Base-by-base conservation (phyloP, 2,329 filamentous ascomycete species). In the Leptodontidium sp. region DNA sequence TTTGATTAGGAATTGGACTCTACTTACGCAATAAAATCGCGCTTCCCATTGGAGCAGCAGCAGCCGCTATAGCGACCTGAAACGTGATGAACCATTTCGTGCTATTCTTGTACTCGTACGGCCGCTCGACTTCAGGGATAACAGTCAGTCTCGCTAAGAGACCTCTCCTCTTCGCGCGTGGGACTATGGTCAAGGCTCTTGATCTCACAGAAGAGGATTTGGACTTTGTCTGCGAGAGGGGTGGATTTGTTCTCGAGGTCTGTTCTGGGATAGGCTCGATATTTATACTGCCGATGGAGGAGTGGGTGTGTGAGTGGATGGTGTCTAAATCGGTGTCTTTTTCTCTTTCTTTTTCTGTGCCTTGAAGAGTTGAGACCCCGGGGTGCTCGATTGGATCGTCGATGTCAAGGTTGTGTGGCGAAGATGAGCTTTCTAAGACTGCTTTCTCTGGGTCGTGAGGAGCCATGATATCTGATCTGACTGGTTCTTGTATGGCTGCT, bases 61-160 rank as follows among this genome's bases (percentile, higher is more conserved):
- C 89, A 1, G 88, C 93, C 2, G 93, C 93, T 17, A 94, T 77
- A 1, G 93, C 91, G 57, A 97, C 87, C 59, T 95, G 87, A 45
- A 88, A 83, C 0, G 94, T 97, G 72, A 98, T 89, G 69, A 88
- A 86, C 94, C 94, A 97, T 87, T 97, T 97, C 15, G 88, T 93
- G 61, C 82, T 86, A 43, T 87, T 86, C 12, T 85, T 82, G 77
- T 97, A 97, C 62, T 93, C 87, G 68, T 90, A 89, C 0, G 94
- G 91, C 40, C 90, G 84, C 57, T 92, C 88, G 15, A 97, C 88
- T 80, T 98, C 94, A 1, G 93, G 91, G 17, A 97, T 83, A 40
- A 97, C 69, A 1, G 91, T 84, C 14, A 97, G 83, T 47, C 86
- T 86, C 0, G 88, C 90, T 59, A 97, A 84, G 1, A 97, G 82